phyloP scores from a whole-genome alignment of 78 protist genomes.

The Dictyostelium firmibasis region DNA sequence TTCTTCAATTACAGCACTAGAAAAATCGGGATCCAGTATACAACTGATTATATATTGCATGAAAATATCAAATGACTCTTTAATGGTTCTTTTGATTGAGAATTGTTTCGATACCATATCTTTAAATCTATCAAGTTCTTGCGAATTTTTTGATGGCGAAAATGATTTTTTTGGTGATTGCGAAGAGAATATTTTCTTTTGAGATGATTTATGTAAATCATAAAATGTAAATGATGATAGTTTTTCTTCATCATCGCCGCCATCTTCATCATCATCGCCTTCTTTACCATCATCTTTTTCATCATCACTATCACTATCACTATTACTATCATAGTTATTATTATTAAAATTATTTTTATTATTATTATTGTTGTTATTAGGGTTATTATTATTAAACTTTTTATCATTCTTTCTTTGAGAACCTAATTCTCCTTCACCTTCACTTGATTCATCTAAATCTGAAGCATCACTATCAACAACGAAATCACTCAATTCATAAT shows the following conservation, averaged over 20 bases:
- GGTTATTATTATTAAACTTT: no score
- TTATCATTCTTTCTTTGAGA: not conserved
- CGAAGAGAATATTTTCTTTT: no score
- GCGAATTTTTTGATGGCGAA: not conserved
- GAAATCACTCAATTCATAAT: conserved; percentile 18
- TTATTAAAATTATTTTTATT: not conserved
- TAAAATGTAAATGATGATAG: no score
- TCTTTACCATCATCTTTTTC: not conserved
- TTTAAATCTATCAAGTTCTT: not conserved
- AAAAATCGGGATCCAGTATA: conserved; percentile 30
- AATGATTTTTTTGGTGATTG: not conserved
- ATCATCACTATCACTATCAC: no score
- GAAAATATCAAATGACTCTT: conserved; percentile 42
- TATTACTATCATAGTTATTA: not conserved
- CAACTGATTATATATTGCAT: conserved; percentile 52
- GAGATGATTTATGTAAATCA: no score
- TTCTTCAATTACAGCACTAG: conserved; percentile 8
- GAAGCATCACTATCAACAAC: conserved; percentile 46
- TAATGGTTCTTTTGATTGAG: not conserved
- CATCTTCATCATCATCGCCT: no score
- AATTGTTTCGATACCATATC: conserved; percentile 7
- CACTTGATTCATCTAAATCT: not conserved
- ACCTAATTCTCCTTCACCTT: no score
- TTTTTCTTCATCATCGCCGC: no score
- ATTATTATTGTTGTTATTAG: no score